Evolutionary conservation across 2,329 filamentous ascomycete species (phyloP), one percentile per base, ranked within the genome.

Genomic region (Cercospora sp.): DNA sequence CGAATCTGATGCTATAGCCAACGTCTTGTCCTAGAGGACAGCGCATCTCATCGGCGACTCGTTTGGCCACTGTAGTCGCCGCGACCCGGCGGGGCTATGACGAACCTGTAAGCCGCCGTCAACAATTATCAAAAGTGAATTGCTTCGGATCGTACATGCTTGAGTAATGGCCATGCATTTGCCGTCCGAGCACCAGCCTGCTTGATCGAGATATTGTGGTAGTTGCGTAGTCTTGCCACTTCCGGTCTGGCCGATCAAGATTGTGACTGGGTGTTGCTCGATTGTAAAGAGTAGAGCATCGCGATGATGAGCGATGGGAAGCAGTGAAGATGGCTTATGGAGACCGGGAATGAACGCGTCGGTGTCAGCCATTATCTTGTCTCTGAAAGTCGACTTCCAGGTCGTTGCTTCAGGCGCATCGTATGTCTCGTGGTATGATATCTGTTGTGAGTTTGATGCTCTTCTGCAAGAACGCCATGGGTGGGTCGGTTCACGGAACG

Each of bases 161-260:
- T 98, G 94, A 16, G 95, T 98, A 53, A 98, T 86, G 20, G 89
- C 94, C 73, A 99, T 91, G 57, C 91, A 79, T 77, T 94, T 96
- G 20, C 91, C 93, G 77, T 93, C 87, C 30, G 86, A 84, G 77
- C 92, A 94, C 94, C 94, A 98, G 80, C 94, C 94, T 75, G 91
- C 92, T 74, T 91, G 85, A 67, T 97, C 90, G 12, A 98, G 86
- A 75, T 91, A 98, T 74, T 97, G 94, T 0, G 95, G 95, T 53
- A 98, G 90, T 78, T 98, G 95, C 0, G 95, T 98, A 1, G 94
- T 97, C 81, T 98, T 98, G 51, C 94, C 94, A 26, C 92, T 97
- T 3, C 95, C 95, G 1, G 95, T 98, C 77, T 97, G 93, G 8
- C 94, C 95, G 64, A 98, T 89, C 12, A 98, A 88, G 61, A 98